phyloP scores from a whole-genome alignment of 352 stramenopile genomes.

The Halophytophthora batemanensis region DNA sequence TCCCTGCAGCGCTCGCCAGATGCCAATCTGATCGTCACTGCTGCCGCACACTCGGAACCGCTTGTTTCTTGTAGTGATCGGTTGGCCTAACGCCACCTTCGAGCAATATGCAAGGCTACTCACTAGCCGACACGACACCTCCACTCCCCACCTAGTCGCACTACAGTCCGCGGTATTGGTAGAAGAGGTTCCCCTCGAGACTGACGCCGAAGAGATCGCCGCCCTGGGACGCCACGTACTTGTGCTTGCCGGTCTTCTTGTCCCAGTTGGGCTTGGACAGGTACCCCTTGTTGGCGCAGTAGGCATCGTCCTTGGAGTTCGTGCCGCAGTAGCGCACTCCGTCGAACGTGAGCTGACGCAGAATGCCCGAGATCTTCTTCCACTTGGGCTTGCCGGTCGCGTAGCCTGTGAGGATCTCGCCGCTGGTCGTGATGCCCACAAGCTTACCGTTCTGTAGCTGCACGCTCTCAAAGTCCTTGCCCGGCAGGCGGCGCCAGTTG shows the following conservation, averaged over 20 bases:
- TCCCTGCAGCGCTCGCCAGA: too few relatives aligned
- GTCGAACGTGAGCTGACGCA: constrained; percentile 17
- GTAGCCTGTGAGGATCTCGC: constrained; percentile 6
- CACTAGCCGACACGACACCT: too few relatives aligned
- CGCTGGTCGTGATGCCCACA: not conserved
- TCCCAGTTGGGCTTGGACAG: constrained; percentile 8
- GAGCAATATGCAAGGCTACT: too few relatives aligned
- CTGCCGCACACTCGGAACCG: too few relatives aligned
- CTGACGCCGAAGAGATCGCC: constrained; percentile 12
- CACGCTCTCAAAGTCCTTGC: constrained; percentile 8
- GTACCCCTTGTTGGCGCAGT: constrained; percentile 10
- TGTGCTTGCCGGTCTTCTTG: constrained; percentile 3
- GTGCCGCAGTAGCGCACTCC: constrained; percentile 16
- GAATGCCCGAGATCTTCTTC: constrained; percentile 1
- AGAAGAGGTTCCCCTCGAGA: constrained; percentile 4
- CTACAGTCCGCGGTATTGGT: not conserved
- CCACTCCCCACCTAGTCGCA: too few relatives aligned
- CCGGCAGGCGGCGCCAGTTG: constrained; percentile 11
- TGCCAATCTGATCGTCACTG: too few relatives aligned
- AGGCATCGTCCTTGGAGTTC: constrained; percentile 6
- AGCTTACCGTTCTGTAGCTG: constrained; percentile 15
- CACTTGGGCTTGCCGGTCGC: constrained; percentile 4
- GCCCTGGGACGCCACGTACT: constrained; percentile 4
- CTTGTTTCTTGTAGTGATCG: too few relatives aligned
- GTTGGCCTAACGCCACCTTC: too few relatives aligned